Evolutionary conservation across 208 protist species (phyloP).

Genomic region (Acanthamoeba pearcei): DNA sequence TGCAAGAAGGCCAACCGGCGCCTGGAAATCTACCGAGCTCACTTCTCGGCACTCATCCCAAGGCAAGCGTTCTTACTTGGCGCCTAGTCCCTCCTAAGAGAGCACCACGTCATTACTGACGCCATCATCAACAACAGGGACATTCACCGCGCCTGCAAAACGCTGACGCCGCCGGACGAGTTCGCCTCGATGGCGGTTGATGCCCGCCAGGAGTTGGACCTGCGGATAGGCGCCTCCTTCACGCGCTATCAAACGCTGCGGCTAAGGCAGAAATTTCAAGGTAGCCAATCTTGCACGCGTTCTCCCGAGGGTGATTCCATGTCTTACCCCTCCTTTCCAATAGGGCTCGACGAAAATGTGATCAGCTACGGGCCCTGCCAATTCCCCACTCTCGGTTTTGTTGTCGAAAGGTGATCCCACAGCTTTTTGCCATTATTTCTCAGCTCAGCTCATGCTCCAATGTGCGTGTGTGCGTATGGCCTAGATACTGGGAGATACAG

Average conservation of each 20-base stretch:
- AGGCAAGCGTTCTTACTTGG: not conserved
- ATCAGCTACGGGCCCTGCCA: slow-evolving; percentile 94
- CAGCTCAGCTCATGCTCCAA: not conserved
- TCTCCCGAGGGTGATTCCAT: not conserved
- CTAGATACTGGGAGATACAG: slow-evolving; percentile 65
- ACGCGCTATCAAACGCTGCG: slow-evolving; percentile 93
- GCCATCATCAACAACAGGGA: slow-evolving; percentile 73
- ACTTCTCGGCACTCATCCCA: slow-evolving; percentile 92
- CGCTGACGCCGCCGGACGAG: slow-evolving; percentile 84
- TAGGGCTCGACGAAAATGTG: slow-evolving; percentile 71
- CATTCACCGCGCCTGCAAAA: slow-evolving; percentile 85
- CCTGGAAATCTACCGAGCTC: slow-evolving; percentile 85
- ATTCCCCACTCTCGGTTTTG: slow-evolving; percentile 97
- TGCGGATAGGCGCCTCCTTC: slow-evolving; percentile 94
- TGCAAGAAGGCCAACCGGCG: slow-evolving; percentile 83
- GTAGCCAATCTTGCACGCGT: not conserved
- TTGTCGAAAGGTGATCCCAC: slow-evolving; percentile 91
- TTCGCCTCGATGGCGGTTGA: slow-evolving; percentile 90
- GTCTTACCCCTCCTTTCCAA: not conserved
- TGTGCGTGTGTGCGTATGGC: not conserved
- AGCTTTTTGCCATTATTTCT: not conserved
- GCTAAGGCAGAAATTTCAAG: slow-evolving; percentile 83
- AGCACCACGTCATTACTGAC: too few relatives aligned
- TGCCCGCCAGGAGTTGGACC: slow-evolving; percentile 93
- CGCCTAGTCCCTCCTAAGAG: too few relatives aligned